These are phyloP conservation scores for Xylariaceae sp. DNA, from an alignment of 2,329 filamentous ascomycete species.

Conservation along the genomic window DNA sequence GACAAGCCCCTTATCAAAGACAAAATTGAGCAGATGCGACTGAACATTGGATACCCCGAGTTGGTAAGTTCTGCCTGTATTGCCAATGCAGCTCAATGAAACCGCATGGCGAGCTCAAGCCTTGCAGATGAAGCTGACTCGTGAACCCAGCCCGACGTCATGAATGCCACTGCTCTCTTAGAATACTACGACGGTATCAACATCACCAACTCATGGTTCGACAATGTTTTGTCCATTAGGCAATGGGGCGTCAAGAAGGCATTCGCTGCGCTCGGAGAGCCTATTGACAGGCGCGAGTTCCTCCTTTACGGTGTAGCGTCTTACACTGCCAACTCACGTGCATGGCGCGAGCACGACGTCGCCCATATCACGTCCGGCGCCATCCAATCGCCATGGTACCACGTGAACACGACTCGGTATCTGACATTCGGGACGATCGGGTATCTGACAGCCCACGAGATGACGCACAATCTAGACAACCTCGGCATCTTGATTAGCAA, in stretches of 20 bases:
- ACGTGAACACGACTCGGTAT: constrained; percentile 52
- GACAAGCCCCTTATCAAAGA: constrained; percentile 58
- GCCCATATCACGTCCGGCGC: constrained; percentile 69
- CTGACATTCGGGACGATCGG: constrained; percentile 69
- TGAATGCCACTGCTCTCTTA: constrained; percentile 36
- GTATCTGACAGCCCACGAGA: constrained; percentile 64
- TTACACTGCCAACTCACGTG: constrained; percentile 59
- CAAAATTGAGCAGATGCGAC: constrained; percentile 65
- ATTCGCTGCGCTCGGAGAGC: constrained; percentile 49
- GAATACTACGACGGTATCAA: constrained; percentile 55
- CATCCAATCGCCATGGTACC: constrained; percentile 65
- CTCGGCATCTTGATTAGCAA: constrained; percentile 63
- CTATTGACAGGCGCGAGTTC: constrained; percentile 60
- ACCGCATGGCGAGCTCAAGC: too few species aligned
- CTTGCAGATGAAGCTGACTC: background rate
- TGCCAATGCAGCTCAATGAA: too few species aligned
- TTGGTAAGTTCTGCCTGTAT: background rate
- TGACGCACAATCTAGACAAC: constrained; percentile 69
- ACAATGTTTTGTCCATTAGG: constrained; percentile 53
- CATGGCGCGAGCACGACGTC: constrained; percentile 62
- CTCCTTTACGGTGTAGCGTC: constrained; percentile 54
- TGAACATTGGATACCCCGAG: constrained; percentile 65
- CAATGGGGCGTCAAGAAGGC: constrained; percentile 39
- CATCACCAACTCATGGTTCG: constrained; percentile 54
- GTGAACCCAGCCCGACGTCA: constrained; percentile 44